phyloP scores from a whole-genome alignment of 768 basidiomycete genomes.

The Pholiota microspora region DNA sequence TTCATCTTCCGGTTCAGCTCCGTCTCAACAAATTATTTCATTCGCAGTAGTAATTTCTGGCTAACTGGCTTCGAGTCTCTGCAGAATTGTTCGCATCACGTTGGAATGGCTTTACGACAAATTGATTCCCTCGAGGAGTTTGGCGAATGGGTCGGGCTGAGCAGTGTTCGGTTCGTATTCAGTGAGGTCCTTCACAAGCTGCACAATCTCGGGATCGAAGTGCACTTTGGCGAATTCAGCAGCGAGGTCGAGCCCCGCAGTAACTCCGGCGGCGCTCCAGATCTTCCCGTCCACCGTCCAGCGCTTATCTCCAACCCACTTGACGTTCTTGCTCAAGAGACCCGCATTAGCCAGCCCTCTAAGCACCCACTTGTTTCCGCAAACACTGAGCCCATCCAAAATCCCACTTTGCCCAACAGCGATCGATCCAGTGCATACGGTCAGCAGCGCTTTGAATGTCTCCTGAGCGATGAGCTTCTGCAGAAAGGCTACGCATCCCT shows the following conservation, averaged over 20 bases:
- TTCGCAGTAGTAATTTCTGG: no score
- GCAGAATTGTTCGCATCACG: no score
- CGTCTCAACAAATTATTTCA: no score
- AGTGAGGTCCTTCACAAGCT: slow-evolving; percentile 16
- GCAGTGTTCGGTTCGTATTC: slow-evolving; percentile 26
- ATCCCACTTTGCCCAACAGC: slow-evolving; percentile 20
- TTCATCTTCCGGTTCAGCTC: no score
- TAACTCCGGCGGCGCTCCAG: slow-evolving; percentile 26
- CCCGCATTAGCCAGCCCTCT: slow-evolving; percentile 9
- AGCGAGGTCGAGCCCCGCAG: slow-evolving; percentile 25
- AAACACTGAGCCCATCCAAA: slow-evolving; percentile 23
- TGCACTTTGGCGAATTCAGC: slow-evolving; percentile 25
- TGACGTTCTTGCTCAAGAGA: slow-evolving; percentile 21
- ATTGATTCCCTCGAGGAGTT: slow-evolving; percentile 21
- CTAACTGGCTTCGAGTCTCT: no score
- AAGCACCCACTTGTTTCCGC: slow-evolving; percentile 22
- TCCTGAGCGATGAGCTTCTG: slow-evolving; percentile 14
- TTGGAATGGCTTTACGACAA: no score
- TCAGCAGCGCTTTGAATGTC: slow-evolving; percentile 20
- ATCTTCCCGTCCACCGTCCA: slow-evolving; percentile 28
- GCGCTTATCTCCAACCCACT: slow-evolving; percentile 26
- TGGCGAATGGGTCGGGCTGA: slow-evolving; percentile 25
- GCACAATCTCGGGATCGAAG: slow-evolving; percentile 22
- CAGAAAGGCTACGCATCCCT: slow-evolving; percentile 17
- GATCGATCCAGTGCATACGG: slow-evolving; percentile 25